Conservation (phyloP, 192 early-diverging fungal species). For the Coemansia sp. region DNA sequence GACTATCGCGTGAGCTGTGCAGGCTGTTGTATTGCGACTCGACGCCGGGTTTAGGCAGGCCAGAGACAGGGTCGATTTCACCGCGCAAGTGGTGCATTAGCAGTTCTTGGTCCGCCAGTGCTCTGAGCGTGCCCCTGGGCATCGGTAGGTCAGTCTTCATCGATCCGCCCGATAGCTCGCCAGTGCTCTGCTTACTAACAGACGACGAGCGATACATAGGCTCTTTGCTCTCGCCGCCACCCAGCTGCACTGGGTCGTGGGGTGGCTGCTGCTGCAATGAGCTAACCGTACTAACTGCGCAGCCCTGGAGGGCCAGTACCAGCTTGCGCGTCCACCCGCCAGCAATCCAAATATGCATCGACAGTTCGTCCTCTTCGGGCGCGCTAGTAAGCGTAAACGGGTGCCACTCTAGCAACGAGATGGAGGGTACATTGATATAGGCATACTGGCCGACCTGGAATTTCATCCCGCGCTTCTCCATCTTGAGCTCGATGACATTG, state of each 20-base stretch:
- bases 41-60: slow-evolving; percentile 36
- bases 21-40: slow-evolving; percentile 21
- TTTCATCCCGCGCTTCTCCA: slow-evolving; percentile 61
- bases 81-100: slow-evolving; percentile 44
- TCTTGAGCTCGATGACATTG: slow-evolving; percentile 79
- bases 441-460: slow-evolving; percentile 79
- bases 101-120: slow-evolving; percentile 50
- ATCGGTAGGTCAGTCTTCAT: slow-evolving; percentile 4
- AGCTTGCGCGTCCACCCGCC: slow-evolving; percentile 77
- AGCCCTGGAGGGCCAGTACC: slow-evolving; percentile 35
- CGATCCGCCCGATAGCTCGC: slow-evolving; percentile 8
- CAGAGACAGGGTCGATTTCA: slow-evolving; percentile 36
- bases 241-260: background rate
- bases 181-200: slow-evolving; percentile 1
- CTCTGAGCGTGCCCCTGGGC: slow-evolving; percentile 22
- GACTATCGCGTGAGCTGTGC: slow-evolving; percentile 10
- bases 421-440: slow-evolving; percentile 73
- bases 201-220: slow-evolving; percentile 24
- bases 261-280: slow-evolving; percentile 9
- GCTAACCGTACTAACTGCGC: slow-evolving; percentile 37
- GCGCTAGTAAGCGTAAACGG: slow-evolving; percentile 85
- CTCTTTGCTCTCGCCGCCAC: background rate
- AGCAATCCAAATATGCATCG: slow-evolving; percentile 75
- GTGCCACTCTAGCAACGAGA: slow-evolving; percentile 73
- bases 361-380: slow-evolving; percentile 73